Percentiles rank a stretch among this genome's conserved stretches.
Evolutionary conservation across 257 asterid species (phyloP).

Genomic region (Striga asiatica): DNA sequence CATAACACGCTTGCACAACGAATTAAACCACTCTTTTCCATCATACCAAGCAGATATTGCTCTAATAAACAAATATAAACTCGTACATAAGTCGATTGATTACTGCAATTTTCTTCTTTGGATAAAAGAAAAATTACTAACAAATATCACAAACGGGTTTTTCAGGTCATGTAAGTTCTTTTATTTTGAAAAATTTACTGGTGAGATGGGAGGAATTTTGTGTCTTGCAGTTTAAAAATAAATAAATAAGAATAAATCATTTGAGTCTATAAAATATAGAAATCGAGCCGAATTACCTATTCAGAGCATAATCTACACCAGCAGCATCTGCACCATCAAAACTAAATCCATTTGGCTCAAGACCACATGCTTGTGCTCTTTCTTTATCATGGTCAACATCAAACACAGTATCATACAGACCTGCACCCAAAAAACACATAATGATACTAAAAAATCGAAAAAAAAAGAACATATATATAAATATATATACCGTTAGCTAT

Average conservation of each 20-base stretch:
- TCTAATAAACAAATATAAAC: slow-evolving; percentile 29
- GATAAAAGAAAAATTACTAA: too few relatives aligned
- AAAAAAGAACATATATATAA: background rate
- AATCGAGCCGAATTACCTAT: slow-evolving; percentile 42
- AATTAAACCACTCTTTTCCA: slow-evolving; percentile 73
- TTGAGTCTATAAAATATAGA: background rate
- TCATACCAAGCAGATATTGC: slow-evolving; percentile 84
- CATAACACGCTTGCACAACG: slow-evolving; percentile 78
- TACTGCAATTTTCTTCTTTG: background rate
- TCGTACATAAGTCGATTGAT: background rate
- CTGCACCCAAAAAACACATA: slow-evolving; percentile 29
- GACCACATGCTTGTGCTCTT: slow-evolving; percentile 66
- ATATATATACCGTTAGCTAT: too few relatives aligned
- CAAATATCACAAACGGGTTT: too few relatives aligned
- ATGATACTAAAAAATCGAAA: background rate
- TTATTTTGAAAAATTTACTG: too few relatives aligned
- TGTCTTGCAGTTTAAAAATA: too few relatives aligned
- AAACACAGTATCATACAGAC: slow-evolving; percentile 89
- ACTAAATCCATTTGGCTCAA: slow-evolving; percentile 88
- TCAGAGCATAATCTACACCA: slow-evolving; percentile 93
- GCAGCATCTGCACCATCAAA: slow-evolving; percentile 94
- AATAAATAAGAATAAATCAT: too few relatives aligned
- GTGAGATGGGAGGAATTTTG: too few relatives aligned
- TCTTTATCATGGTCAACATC: slow-evolving; percentile 88
- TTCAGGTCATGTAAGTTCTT: too few relatives aligned